A percentile compares a stretch with the other conserved stretches of the same genome.
phyloP scores from a whole-genome alignment of 2,329 filamentous ascomycete genomes.

The Curvularia sp. region DNA sequence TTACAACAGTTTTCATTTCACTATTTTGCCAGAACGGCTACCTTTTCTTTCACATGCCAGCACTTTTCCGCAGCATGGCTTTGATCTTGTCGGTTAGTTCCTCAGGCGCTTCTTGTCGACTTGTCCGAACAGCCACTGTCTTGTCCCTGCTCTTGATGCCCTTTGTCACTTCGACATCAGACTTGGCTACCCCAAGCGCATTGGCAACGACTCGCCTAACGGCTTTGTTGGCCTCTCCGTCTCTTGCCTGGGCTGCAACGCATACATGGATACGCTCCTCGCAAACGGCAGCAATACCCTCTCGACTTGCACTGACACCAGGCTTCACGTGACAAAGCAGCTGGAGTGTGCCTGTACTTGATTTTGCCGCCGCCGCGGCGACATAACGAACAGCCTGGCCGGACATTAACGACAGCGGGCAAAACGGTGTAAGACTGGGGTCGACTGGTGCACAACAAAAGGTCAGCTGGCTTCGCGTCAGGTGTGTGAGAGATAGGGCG shows the following conservation, averaged over 20 bases:
- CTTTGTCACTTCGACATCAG: conserved; percentile 67
- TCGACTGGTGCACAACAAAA: conserved; percentile 6
- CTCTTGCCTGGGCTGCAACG: conserved; percentile 69
- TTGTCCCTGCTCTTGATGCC: conserved; percentile 72
- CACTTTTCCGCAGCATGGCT: conserved; percentile 4
- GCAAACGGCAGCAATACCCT: conserved; percentile 66
- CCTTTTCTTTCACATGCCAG: neutral
- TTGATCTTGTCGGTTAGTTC: conserved; percentile 38
- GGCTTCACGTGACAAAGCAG: conserved; percentile 73
- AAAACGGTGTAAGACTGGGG: neutral
- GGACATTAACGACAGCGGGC: conserved; percentile 1
- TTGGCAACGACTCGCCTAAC: conserved; percentile 69
- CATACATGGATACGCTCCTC: conserved; percentile 68
- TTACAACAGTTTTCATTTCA: neutral
- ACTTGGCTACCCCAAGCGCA: conserved; percentile 68
- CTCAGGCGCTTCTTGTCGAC: conserved; percentile 25
- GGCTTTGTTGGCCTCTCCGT: conserved; percentile 74
- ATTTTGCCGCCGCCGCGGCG: conserved; percentile 31
- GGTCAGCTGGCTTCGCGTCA: conserved; percentile 24
- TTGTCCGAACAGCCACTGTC: conserved; percentile 48
- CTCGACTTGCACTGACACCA: conserved; percentile 66
- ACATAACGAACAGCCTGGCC: conserved; percentile 41
- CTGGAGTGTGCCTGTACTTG: conserved; percentile 53
- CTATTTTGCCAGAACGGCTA: too few species aligned
- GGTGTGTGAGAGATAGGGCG: neutral